Percentiles rank a stretch among this genome's conserved stretches.
These are phyloP conservation scores for Lotus japonicus DNA, from an alignment of 306 rosid species.

Conservation along the genomic window DNA sequence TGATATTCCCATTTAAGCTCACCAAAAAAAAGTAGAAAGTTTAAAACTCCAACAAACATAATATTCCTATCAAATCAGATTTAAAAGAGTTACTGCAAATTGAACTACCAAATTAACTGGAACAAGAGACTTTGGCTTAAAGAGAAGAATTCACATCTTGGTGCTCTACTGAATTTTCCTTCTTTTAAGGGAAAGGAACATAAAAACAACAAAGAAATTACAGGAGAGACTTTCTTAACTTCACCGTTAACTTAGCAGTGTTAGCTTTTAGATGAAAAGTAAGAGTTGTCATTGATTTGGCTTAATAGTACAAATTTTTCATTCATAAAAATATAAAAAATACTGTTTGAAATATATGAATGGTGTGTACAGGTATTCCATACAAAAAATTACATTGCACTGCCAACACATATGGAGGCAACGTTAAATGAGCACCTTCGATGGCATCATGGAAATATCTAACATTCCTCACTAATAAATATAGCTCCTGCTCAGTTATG, in stretches of 20 bases:
- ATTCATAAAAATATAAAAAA: no score
- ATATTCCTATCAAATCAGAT: not conserved
- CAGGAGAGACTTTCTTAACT: constrained; percentile 16
- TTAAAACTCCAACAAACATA: not conserved
- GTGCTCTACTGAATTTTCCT: not conserved
- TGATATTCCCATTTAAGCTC: constrained; percentile 4
- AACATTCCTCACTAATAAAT: no score
- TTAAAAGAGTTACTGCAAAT: not conserved
- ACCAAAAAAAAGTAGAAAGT: not conserved
- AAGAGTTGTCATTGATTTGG: not conserved
- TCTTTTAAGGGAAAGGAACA: not conserved
- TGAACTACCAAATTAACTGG: constrained; percentile 11
- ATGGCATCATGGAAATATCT: no score
- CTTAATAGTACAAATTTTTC: not conserved
- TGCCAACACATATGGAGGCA: no score
- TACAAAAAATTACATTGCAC: no score
- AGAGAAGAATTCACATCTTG: constrained; percentile 22
- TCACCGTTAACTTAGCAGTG: not conserved
- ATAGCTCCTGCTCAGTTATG: no score
- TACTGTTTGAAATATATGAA: no score
- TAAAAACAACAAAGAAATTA: not conserved
- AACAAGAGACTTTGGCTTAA: constrained; percentile 28
- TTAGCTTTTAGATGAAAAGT: not conserved
- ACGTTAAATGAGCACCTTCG: no score
- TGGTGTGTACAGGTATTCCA: no score